Percentiles rank a stretch among this genome's conserved stretches.
These are phyloP conservation scores for Fraxinus sp. DNA, from an alignment of 305 asterid genomes.

Conservation along the genomic window DNA sequence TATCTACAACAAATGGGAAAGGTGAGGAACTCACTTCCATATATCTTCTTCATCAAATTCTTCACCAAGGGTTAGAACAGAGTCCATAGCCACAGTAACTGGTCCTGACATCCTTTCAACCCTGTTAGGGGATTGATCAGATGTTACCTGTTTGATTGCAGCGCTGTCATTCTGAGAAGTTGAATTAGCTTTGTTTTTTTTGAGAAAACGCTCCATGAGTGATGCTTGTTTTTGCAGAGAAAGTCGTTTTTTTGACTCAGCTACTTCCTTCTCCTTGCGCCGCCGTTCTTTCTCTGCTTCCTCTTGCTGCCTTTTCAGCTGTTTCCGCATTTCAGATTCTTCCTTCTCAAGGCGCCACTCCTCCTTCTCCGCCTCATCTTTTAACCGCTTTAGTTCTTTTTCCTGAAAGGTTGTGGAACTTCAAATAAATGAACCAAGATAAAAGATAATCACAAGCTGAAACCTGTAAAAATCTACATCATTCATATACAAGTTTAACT, in stretches of 20 bases:
- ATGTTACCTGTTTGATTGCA: constrained; percentile 28
- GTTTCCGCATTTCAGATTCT: constrained; percentile 65
- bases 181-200: constrained; percentile 42
- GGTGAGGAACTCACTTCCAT: constrained; percentile 55
- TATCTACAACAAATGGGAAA: constrained; percentile 13
- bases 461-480: neutral
- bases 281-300: constrained; percentile 68
- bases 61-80: constrained; percentile 43
- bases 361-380: constrained; percentile 77
- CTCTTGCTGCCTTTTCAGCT: constrained; percentile 66
- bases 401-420: constrained; percentile 47
- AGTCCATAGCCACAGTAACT: constrained; percentile 64
- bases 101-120: constrained; percentile 43
- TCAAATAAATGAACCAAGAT: constrained; percentile 15
- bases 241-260: constrained; percentile 57
- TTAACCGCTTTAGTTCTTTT: constrained; percentile 66
- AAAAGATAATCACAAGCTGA: constrained; percentile 6
- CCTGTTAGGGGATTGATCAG: constrained; percentile 31
- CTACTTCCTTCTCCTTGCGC: constrained; percentile 86
- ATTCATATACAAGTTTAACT: neutral
- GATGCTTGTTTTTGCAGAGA: constrained; percentile 87
- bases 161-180: constrained; percentile 39
- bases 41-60: constrained; percentile 44
- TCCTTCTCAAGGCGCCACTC: constrained; percentile 67
- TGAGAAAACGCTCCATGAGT: constrained; percentile 85